These are phyloP conservation scores for Handroanthus guayacan DNA, from an alignment of 257 asterid genomes.

Conservation along the genomic window DNA sequence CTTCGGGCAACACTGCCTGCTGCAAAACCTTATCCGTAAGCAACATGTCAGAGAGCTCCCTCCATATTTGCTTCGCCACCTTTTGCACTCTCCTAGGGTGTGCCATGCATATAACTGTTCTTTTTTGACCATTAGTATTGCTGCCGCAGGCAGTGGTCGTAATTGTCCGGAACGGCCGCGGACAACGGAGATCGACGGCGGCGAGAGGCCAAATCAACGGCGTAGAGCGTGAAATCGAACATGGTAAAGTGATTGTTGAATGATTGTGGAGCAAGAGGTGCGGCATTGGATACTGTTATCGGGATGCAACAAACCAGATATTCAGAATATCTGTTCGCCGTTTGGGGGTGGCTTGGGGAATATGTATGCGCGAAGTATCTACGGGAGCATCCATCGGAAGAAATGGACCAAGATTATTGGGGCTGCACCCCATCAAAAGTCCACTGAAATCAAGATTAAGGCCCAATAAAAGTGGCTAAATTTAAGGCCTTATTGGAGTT, in stretches of 20 bases:
- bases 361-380: too few species aligned
- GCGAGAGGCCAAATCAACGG: conserved; percentile 43
- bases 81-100: conserved; percentile 93
- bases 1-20: conserved; percentile 92
- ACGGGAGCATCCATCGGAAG: not conserved
- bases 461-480: not conserved
- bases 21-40: conserved; percentile 90
- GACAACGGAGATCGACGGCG: conserved; percentile 36
- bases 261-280: conserved; percentile 53
- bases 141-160: conserved; percentile 26
- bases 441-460: not conserved
- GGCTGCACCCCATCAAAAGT: not conserved
- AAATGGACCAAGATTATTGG: not conserved
- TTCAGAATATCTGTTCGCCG: conserved; percentile 40
- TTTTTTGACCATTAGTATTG: conserved; percentile 9
- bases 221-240: conserved; percentile 34
- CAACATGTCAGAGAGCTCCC: conserved; percentile 94
- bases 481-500: too few species aligned
- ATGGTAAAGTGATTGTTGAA: conserved; percentile 44
- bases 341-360: conserved; percentile 41
- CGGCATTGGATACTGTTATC: conserved; percentile 58
- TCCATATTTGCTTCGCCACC: conserved; percentile 95
- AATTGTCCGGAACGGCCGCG: conserved; percentile 36
- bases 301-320: conserved; percentile 35
- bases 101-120: conserved; percentile 78